These are phyloP conservation scores for Fusarium domesticum DNA, from an alignment of 2,329 filamentous ascomycete species.

Conservation along the genomic window DNA sequence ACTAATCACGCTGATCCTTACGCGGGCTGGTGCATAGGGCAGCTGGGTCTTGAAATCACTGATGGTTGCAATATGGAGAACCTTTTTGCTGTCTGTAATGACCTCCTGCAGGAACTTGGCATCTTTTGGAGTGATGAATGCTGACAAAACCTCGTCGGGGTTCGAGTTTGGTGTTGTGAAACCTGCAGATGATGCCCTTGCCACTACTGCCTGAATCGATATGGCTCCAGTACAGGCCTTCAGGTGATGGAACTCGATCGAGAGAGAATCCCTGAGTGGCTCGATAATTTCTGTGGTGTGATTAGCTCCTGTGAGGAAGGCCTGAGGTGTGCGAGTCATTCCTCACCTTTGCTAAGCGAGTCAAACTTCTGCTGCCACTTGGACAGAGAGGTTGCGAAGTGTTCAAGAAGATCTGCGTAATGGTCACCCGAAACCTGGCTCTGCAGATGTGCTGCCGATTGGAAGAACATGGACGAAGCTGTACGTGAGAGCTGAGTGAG, in stretches of 20 bases:
- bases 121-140: slow-evolving; percentile 18
- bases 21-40: slow-evolving; percentile 16
- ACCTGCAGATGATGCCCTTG: slow-evolving; percentile 10
- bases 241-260: slow-evolving; percentile 20
- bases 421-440: slow-evolving; percentile 16
- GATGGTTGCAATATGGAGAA: slow-evolving; percentile 15
- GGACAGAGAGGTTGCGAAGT: slow-evolving; percentile 12
- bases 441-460: slow-evolving; percentile 16
- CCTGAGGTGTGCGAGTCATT: not conserved
- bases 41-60: slow-evolving; percentile 11
- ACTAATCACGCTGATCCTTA: slow-evolving; percentile 20
- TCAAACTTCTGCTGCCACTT: slow-evolving; percentile 17
- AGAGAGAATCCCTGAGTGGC: slow-evolving; percentile 8
- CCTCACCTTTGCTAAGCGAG: not conserved
- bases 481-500: slow-evolving; percentile 17
- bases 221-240: slow-evolving; percentile 21
- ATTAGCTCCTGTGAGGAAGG: no score
- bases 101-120: slow-evolving; percentile 20
- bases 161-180: slow-evolving; percentile 1
- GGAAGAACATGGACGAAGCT: slow-evolving; percentile 24
- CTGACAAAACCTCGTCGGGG: slow-evolving; percentile 9
- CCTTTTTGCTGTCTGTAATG: slow-evolving; percentile 15
- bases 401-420: slow-evolving; percentile 17
- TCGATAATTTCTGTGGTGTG: slow-evolving; percentile 1
- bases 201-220: slow-evolving; percentile 22